These are phyloP conservation scores for Ceratobasidium sp. DNA, from an alignment of 1,284 basidiomycete species.

Conservation along the genomic window DNA sequence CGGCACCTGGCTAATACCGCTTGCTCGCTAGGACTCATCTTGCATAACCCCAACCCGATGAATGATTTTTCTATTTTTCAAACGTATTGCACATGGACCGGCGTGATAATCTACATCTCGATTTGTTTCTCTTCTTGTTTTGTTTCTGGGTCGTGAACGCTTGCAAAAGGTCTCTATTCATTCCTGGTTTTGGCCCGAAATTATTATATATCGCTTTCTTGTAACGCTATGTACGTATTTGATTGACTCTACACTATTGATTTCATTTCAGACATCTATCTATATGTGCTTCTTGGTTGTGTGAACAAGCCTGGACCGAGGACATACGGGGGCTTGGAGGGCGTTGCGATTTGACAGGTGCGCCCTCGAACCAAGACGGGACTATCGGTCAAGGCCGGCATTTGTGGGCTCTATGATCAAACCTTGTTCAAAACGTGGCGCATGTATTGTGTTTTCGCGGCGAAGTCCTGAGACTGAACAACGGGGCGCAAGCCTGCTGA, in stretches of 20 bases:
- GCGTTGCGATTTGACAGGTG: no score
- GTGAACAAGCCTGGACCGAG: not conserved
- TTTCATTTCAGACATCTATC: not conserved
- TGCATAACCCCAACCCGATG: not conserved
- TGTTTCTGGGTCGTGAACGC: not conserved
- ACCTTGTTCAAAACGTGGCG: no score
- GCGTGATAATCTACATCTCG: slow-evolving; percentile 1
- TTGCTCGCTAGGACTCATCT: slow-evolving; percentile 8
- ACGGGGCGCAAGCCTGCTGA: no score
- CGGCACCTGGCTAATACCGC: not conserved
- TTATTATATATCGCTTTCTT: slow-evolving; percentile 26
- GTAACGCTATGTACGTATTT: slow-evolving; percentile 36
- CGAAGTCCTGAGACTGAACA: no score
- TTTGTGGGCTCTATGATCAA: no score
- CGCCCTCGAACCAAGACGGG: no score
- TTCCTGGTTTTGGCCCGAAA: not conserved
- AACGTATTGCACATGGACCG: slow-evolving; percentile 20
- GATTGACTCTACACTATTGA: not conserved
- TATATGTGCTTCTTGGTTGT: not conserved
- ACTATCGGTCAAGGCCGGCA: no score
- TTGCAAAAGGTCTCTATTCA: not conserved
- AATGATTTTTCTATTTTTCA: not conserved
- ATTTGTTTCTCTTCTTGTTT: not conserved
- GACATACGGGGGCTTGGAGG: not conserved
- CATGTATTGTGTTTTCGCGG: no score